Evolutionary conservation across 768 basidiomycete species (phyloP), one percentile per base, ranked within the genome.

Genomic region (Ramaria rubella): DNA sequence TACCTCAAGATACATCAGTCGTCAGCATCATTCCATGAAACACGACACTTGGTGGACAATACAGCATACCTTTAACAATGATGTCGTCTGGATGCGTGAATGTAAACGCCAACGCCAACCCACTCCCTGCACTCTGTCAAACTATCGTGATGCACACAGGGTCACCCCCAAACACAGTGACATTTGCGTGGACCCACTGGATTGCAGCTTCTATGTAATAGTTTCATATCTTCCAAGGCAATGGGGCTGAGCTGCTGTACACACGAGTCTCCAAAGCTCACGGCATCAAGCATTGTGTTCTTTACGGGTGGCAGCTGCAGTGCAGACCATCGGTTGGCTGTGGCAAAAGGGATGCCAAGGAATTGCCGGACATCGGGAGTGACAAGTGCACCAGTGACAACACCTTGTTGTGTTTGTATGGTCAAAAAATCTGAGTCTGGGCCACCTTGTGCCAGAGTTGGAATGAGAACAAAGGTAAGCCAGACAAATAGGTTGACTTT

Each of bases 41-140:
- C n/a, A n/a, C n/a, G n/a, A n/a, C n/a, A n/a, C n/a, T n/a, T n/a
- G n/a, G n/a, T n/a, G n/a, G n/a, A n/a, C n/a, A n/a, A n/a, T n/a
- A n/a, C n/a, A n/a, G n/a, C n/a, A n/a, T n/a, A n/a, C n/a, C n/a
- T n/a, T n/a, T n/a, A n/a, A n/a, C n/a, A n/a, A n/a, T n/a, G n/a
- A n/a, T n/a, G n/a, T n/a, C n/a, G n/a, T n/a, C n/a, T n/a, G n/a
- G n/a, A n/a, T n/a, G n/a, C n/a, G n/a, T n/a, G n/a, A n/a, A n/a
- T n/a, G n/a, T n/a, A n/a, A n/a, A n/a, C n/a, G n/a, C n/a, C n/a
- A n/a, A n/a, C n/a, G n/a, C n/a, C n/a, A n/a, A n/a, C n/a, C n/a
- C n/a, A n/a, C n/a, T n/a, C n/a, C n/a, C 81, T 14, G 80, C 80
- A 5, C 77, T 79, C 63, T 83, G 75, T 1, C 81, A 81, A 58